These are phyloP conservation scores for Aspergillus quadrilineatus DNA, from an alignment of 2,329 filamentous ascomycete genomes.

Conservation along the genomic window DNA sequence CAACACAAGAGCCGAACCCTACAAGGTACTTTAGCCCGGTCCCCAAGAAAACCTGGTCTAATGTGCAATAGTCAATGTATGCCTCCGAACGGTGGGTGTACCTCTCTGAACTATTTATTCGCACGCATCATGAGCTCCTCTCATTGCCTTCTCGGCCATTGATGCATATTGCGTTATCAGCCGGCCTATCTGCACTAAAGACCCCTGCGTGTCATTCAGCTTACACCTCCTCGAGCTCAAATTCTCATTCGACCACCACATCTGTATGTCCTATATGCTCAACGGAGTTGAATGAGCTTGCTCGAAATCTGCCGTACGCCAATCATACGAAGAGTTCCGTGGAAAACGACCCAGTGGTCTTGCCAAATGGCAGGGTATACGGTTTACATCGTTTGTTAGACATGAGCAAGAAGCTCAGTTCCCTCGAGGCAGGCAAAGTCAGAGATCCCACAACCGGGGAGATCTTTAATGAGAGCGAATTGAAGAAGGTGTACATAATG, in stretches of 20 bases:
- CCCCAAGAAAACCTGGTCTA: background rate
- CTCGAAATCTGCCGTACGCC: constrained; percentile 85
- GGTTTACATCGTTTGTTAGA: constrained; percentile 71
- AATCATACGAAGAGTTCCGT: constrained; percentile 93
- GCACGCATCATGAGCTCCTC: constrained; percentile 82
- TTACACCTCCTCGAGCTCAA: constrained; percentile 56
- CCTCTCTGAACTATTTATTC: constrained; percentile 76
- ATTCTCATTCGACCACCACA: constrained; percentile 59
- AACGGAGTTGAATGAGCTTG: constrained; percentile 89
- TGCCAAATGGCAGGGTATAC: constrained; percentile 87
- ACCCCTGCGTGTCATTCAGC: constrained; percentile 86
- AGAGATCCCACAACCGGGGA: constrained; percentile 78
- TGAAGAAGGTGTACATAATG: constrained; percentile 91
- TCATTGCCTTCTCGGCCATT: constrained; percentile 78
- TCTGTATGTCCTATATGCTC: constrained; percentile 94
- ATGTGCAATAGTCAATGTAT: constrained; percentile 63
- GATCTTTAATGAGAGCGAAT: constrained; percentile 58
- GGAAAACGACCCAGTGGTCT: constrained; percentile 77
- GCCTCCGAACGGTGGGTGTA: constrained; percentile 68
- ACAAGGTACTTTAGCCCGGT: constrained; percentile 51
- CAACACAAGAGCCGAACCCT: constrained; percentile 59
- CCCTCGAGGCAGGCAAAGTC: constrained; percentile 61
- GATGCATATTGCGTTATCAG: constrained; percentile 84
- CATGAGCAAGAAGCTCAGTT: constrained; percentile 75
- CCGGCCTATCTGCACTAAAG: constrained; percentile 90